phyloP scores from a whole-genome alignment of 228 moss, liverwort and hornwort species.

The Sphagnum fallax region DNA sequence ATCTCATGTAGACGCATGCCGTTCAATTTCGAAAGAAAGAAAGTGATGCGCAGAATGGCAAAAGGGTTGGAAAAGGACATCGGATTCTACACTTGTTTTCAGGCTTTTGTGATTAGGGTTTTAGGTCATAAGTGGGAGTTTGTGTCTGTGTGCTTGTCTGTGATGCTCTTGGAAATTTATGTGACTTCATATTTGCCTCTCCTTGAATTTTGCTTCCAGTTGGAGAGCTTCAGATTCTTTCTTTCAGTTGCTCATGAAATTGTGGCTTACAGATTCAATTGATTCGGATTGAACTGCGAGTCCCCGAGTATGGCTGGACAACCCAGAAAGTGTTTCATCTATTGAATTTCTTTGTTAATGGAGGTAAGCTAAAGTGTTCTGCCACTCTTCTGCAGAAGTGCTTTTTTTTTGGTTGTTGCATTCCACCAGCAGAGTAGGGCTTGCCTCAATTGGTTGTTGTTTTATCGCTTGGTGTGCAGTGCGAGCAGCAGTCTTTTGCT shows the following conservation, averaged over 20 bases:
- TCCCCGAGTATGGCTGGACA: conserved; percentile 99
- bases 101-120: too few species aligned
- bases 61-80: too few species aligned
- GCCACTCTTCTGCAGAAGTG: conserved; percentile 2
- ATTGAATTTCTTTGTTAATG: conserved; percentile 90
- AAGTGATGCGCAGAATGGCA: too few species aligned
- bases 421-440: neutral
- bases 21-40: too few species aligned
- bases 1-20: too few species aligned
- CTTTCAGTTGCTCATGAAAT: conserved; percentile 3
- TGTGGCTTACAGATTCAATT: conserved; percentile 66
- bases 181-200: too few species aligned
- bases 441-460: conserved; percentile 1
- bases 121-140: too few species aligned
- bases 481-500: conserved; percentile 80
- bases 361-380: conserved; percentile 42
- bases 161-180: too few species aligned
- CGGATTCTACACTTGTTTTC: too few species aligned
- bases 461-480: conserved; percentile 33
- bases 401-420: neutral
- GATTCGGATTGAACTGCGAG: conserved; percentile 82
- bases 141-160: too few species aligned
- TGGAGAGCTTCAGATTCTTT: too few species aligned
- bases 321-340: conserved; percentile 98
- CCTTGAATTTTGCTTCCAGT: too few species aligned